Base-by-base conservation (phyloP, 2,329 filamentous ascomycete species). In the Davidsoniella virescens region DNA sequence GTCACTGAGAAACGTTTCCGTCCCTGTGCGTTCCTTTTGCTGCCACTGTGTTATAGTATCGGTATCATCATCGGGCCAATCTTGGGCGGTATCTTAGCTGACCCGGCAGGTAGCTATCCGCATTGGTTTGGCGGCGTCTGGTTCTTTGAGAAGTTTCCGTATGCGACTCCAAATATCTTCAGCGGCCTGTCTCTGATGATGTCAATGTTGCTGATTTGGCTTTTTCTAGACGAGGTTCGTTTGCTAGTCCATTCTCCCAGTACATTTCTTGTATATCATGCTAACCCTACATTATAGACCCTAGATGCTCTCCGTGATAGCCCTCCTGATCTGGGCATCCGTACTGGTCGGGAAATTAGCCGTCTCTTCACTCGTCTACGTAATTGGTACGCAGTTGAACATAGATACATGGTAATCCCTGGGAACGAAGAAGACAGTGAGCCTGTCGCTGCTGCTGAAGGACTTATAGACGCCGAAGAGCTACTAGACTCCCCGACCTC, bases 31-130 rank as follows among this genome's bases (percentile, higher is more conserved):
- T 92, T 88, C 59, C 80, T 80, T 58, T 83, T 78, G 68, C 88
- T 88, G 59, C 82, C 83, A 8, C 85, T 90, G 59, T 69, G 74
- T 0, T 77, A 78, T 4, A 90, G 90, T 56, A 18, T 88, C 7
- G 85, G 85, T 3, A 78, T 90, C 42, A 78, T 86, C 52, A 26
- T 86, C 2, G 85, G 84, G 0, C 82, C 84, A 2, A 58, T 85
- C 7, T 59, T 87, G 17, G 83, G 84, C 40, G 85, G 84, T 48
- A 69, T 67, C 0, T 69, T 92, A 1, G 79, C 82, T 9, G 72
- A 83, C 33, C 85, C 84, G 1, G 78, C 0, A 58, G 65, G 4
- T 76, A 82, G 60, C 87, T 81, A 57, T 73, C 78, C 0, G 57
- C 64, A 0, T 49, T 72, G 69, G 1, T 76, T 77, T 52, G 72